Base-by-base conservation (phyloP, 805 yeast genomes). In the Candida hungchunana region DNA sequence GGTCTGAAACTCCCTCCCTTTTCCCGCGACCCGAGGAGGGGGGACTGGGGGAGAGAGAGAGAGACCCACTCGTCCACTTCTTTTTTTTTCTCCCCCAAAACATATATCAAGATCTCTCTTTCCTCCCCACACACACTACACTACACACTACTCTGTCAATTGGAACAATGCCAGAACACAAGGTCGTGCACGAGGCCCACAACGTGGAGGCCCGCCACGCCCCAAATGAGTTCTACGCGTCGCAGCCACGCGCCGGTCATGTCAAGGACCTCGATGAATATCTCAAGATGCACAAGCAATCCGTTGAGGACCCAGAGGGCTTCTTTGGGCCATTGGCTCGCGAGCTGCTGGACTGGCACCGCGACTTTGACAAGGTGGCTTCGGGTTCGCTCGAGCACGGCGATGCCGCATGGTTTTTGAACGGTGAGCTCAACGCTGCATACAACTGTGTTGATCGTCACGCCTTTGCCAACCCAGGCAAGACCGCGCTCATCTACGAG, bases 391-490 rank as follows among this genome's bases (percentile, higher is more conserved):
- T 82, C 46, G 73, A 69, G 47, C 63, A 79, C 48, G 95, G 90
- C 44, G 95, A 86, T 29, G 60, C 80, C 15, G 75, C 85, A 22
- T 93, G 97, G 97, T 93, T 93, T 56, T 64, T 87, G 32, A 89
- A 86, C 45, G 98, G 98, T 56, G 79, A 83, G 66, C 72, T 90
- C 58, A 93, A 93, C 58, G 98, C 98, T 26, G 70, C 82, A 46
- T 90, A 85, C 67, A 90, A 90, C 65, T 82, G 93, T 62, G 95
- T 90, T 46, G 98, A 90, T 62, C 78, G 97, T 62, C 95, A 93
- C 69, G 98, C 98, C 4, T 67, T 84, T 48, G 74, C 72, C 47
- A 82, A 77, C 56, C 97, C 98, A 29, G 73, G 85, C 58, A 88
- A 89, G 65, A 67, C 79, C 14, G 93, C 93, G 38, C 67, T 84